Evolutionary conservation across 441 rosid genomes (phyloP).

Genomic region (Croton laevigatus): DNA sequence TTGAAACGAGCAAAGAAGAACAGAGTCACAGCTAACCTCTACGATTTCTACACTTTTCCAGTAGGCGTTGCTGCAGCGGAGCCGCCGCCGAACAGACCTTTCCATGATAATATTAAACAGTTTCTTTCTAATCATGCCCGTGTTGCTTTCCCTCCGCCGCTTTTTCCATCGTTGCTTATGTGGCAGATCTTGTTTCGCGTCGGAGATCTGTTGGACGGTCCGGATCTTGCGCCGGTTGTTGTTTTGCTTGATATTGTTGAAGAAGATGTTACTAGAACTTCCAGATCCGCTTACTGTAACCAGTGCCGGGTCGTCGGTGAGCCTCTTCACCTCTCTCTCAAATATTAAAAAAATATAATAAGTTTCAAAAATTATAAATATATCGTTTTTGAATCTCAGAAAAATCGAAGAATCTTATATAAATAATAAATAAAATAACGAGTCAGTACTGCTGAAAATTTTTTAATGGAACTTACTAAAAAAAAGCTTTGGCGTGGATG

Average conservation of each 20-base stretch:
- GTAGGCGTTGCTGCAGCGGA: conserved; percentile 8
- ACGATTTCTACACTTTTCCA: conserved; percentile 41
- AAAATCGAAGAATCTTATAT: neutral
- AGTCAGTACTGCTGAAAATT: too few relatives aligned
- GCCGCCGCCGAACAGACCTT: conserved; percentile 22
- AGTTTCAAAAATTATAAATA: too few relatives aligned
- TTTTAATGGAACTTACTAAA: too few relatives aligned
- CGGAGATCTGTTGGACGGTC: conserved; percentile 39
- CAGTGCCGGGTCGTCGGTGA: conserved; percentile 82
- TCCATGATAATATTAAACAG: neutral
- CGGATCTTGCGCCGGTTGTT: conserved; percentile 36
- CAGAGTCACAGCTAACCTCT: conserved; percentile 45
- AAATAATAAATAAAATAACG: neutral
- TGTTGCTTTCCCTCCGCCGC: conserved; percentile 38
- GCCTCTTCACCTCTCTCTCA: conserved; percentile 20
- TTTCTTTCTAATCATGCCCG: conserved; percentile 45
- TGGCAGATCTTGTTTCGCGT: conserved; percentile 61
- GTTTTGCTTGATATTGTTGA: conserved; percentile 55
- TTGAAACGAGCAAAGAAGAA: conserved; percentile 42
- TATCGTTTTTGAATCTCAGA: too few relatives aligned
- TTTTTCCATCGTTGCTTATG: conserved; percentile 45
- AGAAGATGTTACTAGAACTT: conserved; percentile 60
- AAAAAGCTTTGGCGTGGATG: too few relatives aligned
- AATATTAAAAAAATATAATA: neutral
- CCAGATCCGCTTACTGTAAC: conserved; percentile 70